phyloP scores from a whole-genome alignment of 2,329 filamentous ascomycete species.

The Colletotrichum sp. region DNA sequence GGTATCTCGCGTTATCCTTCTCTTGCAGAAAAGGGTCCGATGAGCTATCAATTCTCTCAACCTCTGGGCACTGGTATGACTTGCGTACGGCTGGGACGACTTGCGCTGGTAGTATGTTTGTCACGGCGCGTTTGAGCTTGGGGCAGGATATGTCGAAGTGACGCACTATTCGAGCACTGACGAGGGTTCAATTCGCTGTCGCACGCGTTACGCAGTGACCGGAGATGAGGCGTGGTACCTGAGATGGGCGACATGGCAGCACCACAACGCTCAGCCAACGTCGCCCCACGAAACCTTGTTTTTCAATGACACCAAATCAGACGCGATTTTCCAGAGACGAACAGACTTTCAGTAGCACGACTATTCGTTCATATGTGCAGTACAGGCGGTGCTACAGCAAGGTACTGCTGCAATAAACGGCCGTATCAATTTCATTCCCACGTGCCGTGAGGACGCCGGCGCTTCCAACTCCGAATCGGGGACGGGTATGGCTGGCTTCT shows the following conservation, averaged over 20 bases:
- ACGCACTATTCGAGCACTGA: neutral
- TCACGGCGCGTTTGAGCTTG: neutral
- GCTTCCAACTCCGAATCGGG: conserved; percentile 3
- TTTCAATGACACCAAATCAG: neutral
- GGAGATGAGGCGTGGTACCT: neutral
- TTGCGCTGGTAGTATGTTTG: neutral
- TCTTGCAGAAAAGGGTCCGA: conserved; percentile 7
- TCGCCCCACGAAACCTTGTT: conserved; percentile 9
- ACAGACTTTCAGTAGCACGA: neutral
- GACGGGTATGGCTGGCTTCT: neutral
- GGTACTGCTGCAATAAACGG: neutral
- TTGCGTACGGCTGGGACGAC: neutral
- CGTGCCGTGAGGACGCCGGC: neutral
- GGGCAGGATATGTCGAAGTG: neutral
- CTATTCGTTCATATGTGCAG: neutral
- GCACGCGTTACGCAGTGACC: neutral
- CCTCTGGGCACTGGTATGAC: neutral
- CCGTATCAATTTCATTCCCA: neutral
- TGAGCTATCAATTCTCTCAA: conserved; percentile 5
- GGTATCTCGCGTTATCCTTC: conserved; percentile 6
- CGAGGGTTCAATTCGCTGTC: neutral
- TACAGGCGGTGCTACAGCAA: neutral
- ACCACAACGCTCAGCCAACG: neutral
- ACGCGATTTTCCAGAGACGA: neutral
- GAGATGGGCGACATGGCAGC: neutral